These are phyloP conservation scores for Colletotrichum sublineola DNA, from an alignment of 2,329 filamentous ascomycete species.

Conservation along the genomic window DNA sequence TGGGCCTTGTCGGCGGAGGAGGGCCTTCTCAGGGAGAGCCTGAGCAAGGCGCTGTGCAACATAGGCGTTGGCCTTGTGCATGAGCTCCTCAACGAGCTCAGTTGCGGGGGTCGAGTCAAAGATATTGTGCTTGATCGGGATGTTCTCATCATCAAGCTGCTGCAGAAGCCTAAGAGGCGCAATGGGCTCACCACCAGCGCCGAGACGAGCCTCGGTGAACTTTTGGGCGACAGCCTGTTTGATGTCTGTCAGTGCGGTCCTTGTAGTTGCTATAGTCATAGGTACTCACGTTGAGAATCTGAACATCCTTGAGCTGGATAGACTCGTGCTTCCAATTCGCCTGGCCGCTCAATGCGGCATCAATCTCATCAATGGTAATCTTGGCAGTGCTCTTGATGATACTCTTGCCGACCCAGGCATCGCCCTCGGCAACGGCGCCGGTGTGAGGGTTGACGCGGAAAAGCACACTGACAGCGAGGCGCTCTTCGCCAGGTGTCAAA, in stretches of 20 bases:
- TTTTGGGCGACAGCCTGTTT: slow-evolving; percentile 81
- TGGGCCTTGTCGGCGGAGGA: slow-evolving; percentile 86
- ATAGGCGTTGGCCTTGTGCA: slow-evolving; percentile 91
- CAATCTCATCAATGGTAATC: slow-evolving; percentile 86
- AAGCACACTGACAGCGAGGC: slow-evolving; percentile 91
- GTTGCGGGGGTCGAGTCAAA: slow-evolving; percentile 92
- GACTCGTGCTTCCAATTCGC: slow-evolving; percentile 73
- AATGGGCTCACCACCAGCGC: slow-evolving; percentile 82
- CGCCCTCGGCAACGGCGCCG: slow-evolving; percentile 83
- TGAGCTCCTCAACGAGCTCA: slow-evolving; percentile 94
- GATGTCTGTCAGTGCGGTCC: slow-evolving; percentile 46
- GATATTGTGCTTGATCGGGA: slow-evolving; percentile 95
- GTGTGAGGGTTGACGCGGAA: slow-evolving; percentile 89
- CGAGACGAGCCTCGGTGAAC: slow-evolving; percentile 89
- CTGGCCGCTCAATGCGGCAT: slow-evolving; percentile 79
- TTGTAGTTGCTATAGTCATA: neutral
- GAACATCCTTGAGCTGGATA: slow-evolving; percentile 80
- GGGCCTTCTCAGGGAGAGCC: slow-evolving; percentile 89
- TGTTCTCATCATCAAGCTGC: slow-evolving; percentile 97
- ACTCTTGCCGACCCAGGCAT: slow-evolving; percentile 93
- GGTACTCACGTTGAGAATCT: slow-evolving; percentile 77
- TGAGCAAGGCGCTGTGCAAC: slow-evolving; percentile 87
- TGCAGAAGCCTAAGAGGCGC: slow-evolving; percentile 90
- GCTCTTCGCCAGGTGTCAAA: slow-evolving; percentile 86
- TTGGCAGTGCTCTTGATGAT: slow-evolving; percentile 93